phyloP scores from a whole-genome alignment of 805 yeast species.

The Metschnikowia hibisci region DNA sequence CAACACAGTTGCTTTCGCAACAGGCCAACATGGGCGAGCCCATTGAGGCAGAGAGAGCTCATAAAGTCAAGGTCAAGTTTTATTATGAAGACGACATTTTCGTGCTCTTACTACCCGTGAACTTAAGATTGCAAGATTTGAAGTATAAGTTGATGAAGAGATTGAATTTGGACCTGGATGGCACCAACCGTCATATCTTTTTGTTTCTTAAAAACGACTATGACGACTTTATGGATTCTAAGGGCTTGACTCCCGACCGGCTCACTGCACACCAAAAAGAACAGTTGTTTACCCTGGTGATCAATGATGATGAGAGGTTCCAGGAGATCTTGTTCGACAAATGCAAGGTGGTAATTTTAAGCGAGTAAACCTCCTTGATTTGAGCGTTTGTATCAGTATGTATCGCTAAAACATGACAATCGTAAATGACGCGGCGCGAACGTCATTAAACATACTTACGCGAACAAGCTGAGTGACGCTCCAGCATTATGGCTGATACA shows the following conservation, averaged over 20 bases:
- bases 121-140: conserved; percentile 46
- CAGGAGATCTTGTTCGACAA: conserved; percentile 39
- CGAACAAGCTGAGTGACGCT: too few relatives aligned
- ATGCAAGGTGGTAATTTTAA: conserved; percentile 37
- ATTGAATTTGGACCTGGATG: conserved; percentile 36
- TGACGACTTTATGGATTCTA: conserved; percentile 36
- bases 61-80: conserved; percentile 63
- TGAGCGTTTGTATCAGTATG: too few relatives aligned
- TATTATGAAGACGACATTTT: conserved; percentile 79
- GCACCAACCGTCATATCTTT: conserved; percentile 23
- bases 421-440: too few relatives aligned
- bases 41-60: conserved; percentile 12
- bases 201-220: conserved; percentile 40
- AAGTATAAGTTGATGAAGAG: conserved; percentile 50
- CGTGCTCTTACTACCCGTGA: conserved; percentile 56
- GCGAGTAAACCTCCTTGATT: conserved; percentile 6
- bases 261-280: conserved; percentile 25
- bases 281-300: conserved; percentile 32
- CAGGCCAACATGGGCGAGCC: conserved; percentile 1
- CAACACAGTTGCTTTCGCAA: conserved; percentile 18
- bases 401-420: too few relatives aligned
- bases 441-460: too few relatives aligned
- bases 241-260: conserved; percentile 25
- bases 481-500: too few relatives aligned
- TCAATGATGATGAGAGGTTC: conserved; percentile 38